These are phyloP conservation scores for Chlorella sp. DNA, from an alignment of 139 green algal genomes.

Conservation along the genomic window DNA sequence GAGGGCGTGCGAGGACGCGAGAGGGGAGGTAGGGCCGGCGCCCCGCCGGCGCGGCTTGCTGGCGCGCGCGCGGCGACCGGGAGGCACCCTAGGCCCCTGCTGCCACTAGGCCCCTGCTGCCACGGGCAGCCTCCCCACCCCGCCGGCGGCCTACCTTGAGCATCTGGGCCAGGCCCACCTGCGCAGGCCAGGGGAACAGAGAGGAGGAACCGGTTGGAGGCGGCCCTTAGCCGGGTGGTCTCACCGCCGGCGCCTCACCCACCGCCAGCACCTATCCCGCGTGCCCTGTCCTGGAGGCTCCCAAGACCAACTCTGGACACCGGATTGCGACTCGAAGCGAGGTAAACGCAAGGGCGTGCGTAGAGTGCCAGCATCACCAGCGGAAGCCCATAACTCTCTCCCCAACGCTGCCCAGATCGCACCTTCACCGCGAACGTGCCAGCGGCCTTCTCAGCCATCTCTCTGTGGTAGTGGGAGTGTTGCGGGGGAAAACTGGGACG, in stretches of 20 bases:
- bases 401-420: too few species aligned
- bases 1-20: not conserved
- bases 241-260: too few species aligned
- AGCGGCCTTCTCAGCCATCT: too few species aligned
- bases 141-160: constrained; percentile 66
- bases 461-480: too few species aligned
- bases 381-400: too few species aligned
- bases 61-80: not conserved
- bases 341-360: too few species aligned
- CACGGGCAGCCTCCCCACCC: not conserved
- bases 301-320: too few species aligned
- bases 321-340: too few species aligned
- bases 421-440: constrained; percentile 86
- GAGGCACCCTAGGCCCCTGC: not conserved
- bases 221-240: not conserved
- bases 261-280: too few species aligned
- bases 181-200: constrained; percentile 10
- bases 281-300: too few species aligned
- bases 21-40: not conserved
- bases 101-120: not conserved
- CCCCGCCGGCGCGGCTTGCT: not conserved
- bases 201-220: not conserved
- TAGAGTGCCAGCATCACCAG: too few species aligned
- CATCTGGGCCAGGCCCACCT: constrained; percentile 98
- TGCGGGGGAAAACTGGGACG: too few species aligned